Base-by-base conservation (phyloP, 1,284 basidiomycete genomes). In the Ceratobasidium sp. region DNA sequence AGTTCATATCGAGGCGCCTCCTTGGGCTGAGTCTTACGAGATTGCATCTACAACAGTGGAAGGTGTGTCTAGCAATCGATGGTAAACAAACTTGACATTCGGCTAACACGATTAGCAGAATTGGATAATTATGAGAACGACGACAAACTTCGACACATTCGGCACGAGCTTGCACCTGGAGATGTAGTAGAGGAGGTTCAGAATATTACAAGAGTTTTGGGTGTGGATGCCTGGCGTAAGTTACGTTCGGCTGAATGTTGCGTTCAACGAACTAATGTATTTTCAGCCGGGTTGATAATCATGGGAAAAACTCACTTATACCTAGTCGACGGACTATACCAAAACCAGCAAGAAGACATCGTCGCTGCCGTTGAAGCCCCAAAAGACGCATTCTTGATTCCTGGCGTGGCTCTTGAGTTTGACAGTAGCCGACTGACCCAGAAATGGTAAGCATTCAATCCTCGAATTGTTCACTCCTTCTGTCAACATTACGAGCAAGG, bases 161-260 rank as follows among this genome's bases (percentile, higher is more conserved):
- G 96, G 83, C 92, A 97, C 86, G 92, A 96, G 83, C 88, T 98
- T 28, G 94, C 97, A 82, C 90, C 93, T 15, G 95, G 95, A 3
- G 97, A 99, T 83, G 89, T 96, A 2, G 96, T 98, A 54, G 95
- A 97, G 81, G 94, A 94, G n/a, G 93, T 96, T 1, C 89, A 89
- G 79, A 97, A 95, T 28, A 94, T 96, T 65, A 93, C 94, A 9
- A 90, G 95, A 17, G 91, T 97, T 71, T 91, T 91, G 42, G 96
- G 95, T 0, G 94, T 97, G 0, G 96, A 97, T 83, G 94, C 94
- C 33, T 94, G 91, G 81, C 94, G 94, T 95, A 80, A 84, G 91
- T 64, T 26, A 12, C 85, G 46, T 10, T 52, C 20, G 10, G 48
- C 42, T 46, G n/a, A 57, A n/a, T 54, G 6, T 52, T n/a, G 17